phyloP scores from a whole-genome alignment of 495 filamentous ascomycete species.

The Corynascus novoguineensis region DNA sequence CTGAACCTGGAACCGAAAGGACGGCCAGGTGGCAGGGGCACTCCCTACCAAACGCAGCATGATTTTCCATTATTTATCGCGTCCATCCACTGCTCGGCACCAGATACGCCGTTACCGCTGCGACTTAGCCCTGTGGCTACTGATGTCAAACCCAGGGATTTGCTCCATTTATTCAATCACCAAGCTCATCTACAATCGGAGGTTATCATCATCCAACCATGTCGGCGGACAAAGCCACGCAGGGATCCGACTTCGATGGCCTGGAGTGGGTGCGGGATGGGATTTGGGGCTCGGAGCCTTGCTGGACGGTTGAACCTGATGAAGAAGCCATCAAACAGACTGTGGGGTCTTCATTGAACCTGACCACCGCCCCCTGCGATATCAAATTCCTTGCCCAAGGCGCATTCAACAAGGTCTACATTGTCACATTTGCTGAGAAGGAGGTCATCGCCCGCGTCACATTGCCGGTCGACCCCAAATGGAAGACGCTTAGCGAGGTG shows the following conservation, averaged over 20 bases:
- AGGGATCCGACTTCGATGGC: slow-evolving; percentile 3
- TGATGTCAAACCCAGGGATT: neutral
- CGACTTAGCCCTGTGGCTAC: neutral
- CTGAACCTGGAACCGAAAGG: too few relatives aligned
- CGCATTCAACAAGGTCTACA: slow-evolving; percentile 10
- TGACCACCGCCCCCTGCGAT: neutral
- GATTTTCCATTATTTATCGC: neutral
- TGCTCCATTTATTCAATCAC: neutral
- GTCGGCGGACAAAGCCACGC: neutral
- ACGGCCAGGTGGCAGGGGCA: too few relatives aligned
- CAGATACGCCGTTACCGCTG: neutral
- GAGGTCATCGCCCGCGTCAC: slow-evolving; percentile 30
- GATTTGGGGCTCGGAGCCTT: slow-evolving; percentile 1
- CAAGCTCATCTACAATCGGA: neutral
- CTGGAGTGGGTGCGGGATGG: slow-evolving; percentile 2
- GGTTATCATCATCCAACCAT: neutral
- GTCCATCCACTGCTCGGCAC: neutral
- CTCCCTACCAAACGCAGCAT: neutral
- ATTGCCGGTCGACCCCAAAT: slow-evolving; percentile 41
- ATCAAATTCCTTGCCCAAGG: slow-evolving; percentile 9
- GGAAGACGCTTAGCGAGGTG: slow-evolving; percentile 46
- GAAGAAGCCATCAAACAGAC: slow-evolving; percentile 4
- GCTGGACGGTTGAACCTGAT: slow-evolving; percentile 7
- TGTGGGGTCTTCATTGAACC: neutral
- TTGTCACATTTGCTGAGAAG: slow-evolving; percentile 3